phyloP scores from a whole-genome alignment of 1,284 basidiomycete genomes.

The Cerioporus squamosus region DNA sequence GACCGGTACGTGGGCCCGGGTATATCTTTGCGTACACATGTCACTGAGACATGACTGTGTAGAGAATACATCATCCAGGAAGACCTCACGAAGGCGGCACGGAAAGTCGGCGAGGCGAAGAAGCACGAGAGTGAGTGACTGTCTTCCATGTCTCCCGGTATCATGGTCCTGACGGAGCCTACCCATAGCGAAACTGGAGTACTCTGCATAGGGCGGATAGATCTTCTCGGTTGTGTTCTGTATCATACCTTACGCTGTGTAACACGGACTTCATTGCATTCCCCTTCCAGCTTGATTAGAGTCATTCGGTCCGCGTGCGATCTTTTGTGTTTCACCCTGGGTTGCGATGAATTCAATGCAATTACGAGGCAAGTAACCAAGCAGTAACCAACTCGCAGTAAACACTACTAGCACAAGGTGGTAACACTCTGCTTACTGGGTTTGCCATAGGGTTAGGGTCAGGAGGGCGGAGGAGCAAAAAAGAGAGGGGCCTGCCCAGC shows the following conservation, averaged over 20 bases:
- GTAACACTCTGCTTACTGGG: too few relatives aligned
- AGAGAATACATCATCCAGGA: conserved; percentile 94
- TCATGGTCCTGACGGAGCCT: conserved; percentile 12
- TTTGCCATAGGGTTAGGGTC: too few relatives aligned
- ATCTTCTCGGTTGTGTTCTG: conserved; percentile 2
- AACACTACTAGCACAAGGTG: too few relatives aligned
- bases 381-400: too few relatives aligned
- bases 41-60: conserved; percentile 16
- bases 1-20: conserved; percentile 68
- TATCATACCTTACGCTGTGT: conserved; percentile 16
- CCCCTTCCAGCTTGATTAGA: too few relatives aligned
- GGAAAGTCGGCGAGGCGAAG: conserved; percentile 96
- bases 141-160: neutral
- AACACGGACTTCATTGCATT: conserved; percentile 8
- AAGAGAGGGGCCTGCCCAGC: too few relatives aligned
- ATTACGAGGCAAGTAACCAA: too few relatives aligned
- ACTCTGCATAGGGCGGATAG: conserved; percentile 43
- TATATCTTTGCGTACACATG: conserved; percentile 4
- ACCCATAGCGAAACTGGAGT: conserved; percentile 60
- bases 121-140: conserved; percentile 85
- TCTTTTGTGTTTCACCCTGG: too few relatives aligned
- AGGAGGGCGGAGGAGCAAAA: too few relatives aligned
- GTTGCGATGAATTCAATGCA: too few relatives aligned
- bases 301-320: too few relatives aligned
- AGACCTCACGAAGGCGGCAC: conserved; percentile 96